Percentiles rank a stretch among this genome's conserved stretches.
phyloP scores from a whole-genome alignment of 2,329 filamentous ascomycete genomes.

The Fusarium nanum region DNA sequence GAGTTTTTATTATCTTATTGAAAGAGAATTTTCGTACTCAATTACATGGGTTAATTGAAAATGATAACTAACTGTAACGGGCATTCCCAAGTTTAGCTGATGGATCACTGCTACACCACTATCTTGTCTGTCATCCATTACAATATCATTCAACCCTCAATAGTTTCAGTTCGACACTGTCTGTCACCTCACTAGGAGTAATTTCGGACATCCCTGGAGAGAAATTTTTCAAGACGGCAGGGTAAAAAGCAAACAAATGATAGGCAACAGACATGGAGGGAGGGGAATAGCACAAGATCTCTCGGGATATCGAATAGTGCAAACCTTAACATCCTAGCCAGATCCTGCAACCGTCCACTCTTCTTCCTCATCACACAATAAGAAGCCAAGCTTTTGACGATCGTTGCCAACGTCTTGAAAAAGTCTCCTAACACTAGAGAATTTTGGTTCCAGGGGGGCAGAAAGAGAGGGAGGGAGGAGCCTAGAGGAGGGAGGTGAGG shows the following conservation, averaged over 20 bases:
- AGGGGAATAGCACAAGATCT: constrained; percentile 18
- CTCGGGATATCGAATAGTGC: constrained; percentile 33
- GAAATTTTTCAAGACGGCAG: constrained; percentile 2
- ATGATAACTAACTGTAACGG: constrained; percentile 6
- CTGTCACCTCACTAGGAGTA: constrained; percentile 12
- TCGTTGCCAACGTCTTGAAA: constrained; percentile 25
- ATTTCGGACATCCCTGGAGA: constrained; percentile 16
- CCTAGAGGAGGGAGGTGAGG: not conserved
- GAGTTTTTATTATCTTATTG: not conserved
- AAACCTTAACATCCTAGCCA: constrained; percentile 28
- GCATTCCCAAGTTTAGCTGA: not conserved
- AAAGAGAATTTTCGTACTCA: constrained; percentile 24
- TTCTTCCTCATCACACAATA: not conserved
- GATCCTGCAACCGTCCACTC: constrained; percentile 40
- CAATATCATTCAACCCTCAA: not conserved
- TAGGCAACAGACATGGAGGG: constrained; percentile 7
- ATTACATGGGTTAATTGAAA: constrained; percentile 9
- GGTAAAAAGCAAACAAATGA: not conserved
- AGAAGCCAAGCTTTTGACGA: constrained; percentile 16
- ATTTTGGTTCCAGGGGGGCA: constrained; percentile 2
- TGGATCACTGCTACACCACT: constrained; percentile 4
- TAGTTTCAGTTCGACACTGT: constrained; percentile 14
- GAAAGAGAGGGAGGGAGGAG: constrained; percentile 7
- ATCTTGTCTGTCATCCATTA: not conserved
- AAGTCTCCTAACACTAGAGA: not conserved